Conservation (phyloP, 179 eudicot species). For the Patellifolia procumbens region DNA sequence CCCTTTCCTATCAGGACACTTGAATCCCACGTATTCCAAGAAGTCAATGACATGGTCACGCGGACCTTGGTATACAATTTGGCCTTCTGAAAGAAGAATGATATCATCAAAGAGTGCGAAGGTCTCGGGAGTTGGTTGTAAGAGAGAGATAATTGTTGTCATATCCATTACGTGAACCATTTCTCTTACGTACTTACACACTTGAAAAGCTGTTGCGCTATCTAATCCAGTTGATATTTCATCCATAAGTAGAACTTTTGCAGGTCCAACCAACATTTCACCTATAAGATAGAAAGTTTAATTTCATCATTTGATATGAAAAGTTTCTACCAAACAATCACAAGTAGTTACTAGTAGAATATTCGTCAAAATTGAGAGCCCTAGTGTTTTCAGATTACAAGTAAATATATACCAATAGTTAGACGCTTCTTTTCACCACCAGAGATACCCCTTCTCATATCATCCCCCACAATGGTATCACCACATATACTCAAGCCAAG, state of each 20-base stretch:
- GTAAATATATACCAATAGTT: conserved; percentile 52
- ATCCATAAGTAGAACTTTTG: conserved; percentile 74
- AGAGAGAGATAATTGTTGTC: conserved; percentile 79
- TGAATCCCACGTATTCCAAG: conserved; percentile 73
- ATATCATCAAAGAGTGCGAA: conserved; percentile 83
- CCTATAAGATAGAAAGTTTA: conserved; percentile 36
- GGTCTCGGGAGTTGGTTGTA: conserved; percentile 89
- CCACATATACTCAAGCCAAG: conserved; percentile 80
- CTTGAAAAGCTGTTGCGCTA: conserved; percentile 80
- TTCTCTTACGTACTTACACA: conserved; percentile 71
- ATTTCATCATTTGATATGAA: not conserved
- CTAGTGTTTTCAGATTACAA: no score
- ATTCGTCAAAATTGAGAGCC: no score
- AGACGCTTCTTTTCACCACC: conserved; percentile 93
- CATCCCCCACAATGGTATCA: conserved; percentile 73
- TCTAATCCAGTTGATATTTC: conserved; percentile 89
- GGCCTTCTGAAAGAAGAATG: conserved; percentile 80
- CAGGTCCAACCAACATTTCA: conserved; percentile 86
- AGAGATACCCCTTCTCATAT: conserved; percentile 86
- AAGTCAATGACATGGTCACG: conserved; percentile 64
- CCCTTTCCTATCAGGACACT: conserved; percentile 81
- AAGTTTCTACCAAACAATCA: not conserved
- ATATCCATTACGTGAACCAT: conserved; percentile 80
- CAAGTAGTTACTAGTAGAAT: no score
- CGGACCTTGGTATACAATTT: conserved; percentile 83